Percentiles rank a stretch among this genome's conserved stretches.
These are phyloP conservation scores for Helicocarpus griseus DNA, from an alignment of 2,329 filamentous ascomycete species.

Conservation along the genomic window DNA sequence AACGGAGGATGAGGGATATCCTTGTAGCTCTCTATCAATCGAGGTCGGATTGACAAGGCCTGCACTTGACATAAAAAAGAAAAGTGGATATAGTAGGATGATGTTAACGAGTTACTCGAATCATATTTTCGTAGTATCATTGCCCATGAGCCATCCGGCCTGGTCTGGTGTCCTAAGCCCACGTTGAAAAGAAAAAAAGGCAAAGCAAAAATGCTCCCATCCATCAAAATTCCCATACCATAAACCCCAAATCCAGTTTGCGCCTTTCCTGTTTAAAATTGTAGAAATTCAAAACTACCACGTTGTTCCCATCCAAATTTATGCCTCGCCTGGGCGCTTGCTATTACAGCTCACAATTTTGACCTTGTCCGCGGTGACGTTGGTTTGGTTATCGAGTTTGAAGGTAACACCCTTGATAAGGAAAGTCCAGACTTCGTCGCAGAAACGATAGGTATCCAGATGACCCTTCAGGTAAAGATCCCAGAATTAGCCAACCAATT, in stretches of 20 bases:
- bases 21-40: too few relatives aligned
- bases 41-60: too few relatives aligned
- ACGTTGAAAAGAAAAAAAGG: background rate
- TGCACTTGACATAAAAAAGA: too few relatives aligned
- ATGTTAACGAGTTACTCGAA: background rate
- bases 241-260: background rate
- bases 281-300: conserved; percentile 5
- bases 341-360: conserved; percentile 98
- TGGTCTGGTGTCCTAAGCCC: background rate
- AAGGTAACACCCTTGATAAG: conserved; percentile 98
- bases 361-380: conserved; percentile 77
- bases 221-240: background rate
- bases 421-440: conserved; percentile 99
- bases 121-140: background rate
- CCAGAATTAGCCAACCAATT: too few relatives aligned
- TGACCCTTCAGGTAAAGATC: conserved; percentile 57
- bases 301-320: conserved; percentile 3
- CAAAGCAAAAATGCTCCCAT: background rate
- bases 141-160: background rate
- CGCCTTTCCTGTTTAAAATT: conserved; percentile 1
- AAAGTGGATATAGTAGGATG: background rate
- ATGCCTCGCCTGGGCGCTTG: conserved; percentile 59
- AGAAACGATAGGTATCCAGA: conserved; percentile 97
- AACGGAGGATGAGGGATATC: too few relatives aligned
- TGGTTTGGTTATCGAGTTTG: conserved; percentile 78